Conservation (phyloP, 2,329 filamentous ascomycete genomes). For the Aureobasidium musti region DNA sequence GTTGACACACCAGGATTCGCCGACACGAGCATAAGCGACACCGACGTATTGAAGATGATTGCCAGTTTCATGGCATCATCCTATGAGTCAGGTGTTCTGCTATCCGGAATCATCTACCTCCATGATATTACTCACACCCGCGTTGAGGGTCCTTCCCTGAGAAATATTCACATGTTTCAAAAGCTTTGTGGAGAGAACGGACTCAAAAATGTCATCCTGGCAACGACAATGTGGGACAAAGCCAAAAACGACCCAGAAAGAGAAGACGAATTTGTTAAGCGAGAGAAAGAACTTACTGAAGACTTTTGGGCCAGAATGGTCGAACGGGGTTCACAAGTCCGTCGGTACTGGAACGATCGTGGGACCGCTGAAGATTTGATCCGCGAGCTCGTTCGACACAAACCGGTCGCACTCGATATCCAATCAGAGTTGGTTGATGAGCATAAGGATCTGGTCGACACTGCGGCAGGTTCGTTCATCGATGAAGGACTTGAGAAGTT, state of each 20-base stretch:
- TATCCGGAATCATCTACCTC: constrained; percentile 52
- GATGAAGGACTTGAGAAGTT: too few species aligned
- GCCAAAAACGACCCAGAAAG: not conserved
- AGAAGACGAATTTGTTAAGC: too few species aligned
- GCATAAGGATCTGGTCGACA: not conserved
- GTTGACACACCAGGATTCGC: constrained; percentile 55
- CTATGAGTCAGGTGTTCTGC: constrained; percentile 37
- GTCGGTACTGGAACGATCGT: not conserved
- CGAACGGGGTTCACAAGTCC: too few species aligned
- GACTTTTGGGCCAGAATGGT: not conserved
- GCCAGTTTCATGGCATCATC: constrained; percentile 44
- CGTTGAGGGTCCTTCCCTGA: constrained; percentile 44
- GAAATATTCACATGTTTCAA: constrained; percentile 51
- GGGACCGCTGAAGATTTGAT: not conserved
- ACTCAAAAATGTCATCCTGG: constrained; percentile 47
- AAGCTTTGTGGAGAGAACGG: constrained; percentile 48
- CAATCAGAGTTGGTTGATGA: not conserved
- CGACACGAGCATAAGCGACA: constrained; percentile 49
- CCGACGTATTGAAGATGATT: constrained; percentile 50
- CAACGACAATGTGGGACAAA: constrained; percentile 48
- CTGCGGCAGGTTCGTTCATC: not conserved
- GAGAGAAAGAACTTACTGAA: not conserved
- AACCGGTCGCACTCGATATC: not conserved
- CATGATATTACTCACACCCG: constrained; percentile 50
- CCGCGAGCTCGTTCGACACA: too few species aligned